These are phyloP conservation scores for Murraya paniculata DNA, from an alignment of 345 rosid genomes.

Conservation along the genomic window DNA sequence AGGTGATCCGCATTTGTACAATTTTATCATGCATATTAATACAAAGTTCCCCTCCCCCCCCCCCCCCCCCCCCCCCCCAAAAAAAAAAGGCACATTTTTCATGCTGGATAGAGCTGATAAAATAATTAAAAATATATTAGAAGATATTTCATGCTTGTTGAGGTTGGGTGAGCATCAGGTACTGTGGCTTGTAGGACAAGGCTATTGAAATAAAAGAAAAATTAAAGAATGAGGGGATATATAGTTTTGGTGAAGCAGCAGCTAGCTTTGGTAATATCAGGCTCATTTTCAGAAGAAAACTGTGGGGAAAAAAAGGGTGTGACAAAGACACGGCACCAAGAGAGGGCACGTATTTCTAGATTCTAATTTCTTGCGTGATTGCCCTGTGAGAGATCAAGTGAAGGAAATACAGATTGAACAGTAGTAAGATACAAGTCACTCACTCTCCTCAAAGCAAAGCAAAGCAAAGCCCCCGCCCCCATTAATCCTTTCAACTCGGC, in stretches of 20 bases:
- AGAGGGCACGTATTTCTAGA: neutral
- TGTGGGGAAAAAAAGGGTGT: neutral
- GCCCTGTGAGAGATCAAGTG: neutral
- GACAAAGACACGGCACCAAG: conserved; percentile 11
- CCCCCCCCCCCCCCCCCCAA: too few relatives aligned
- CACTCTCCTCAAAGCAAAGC: neutral
- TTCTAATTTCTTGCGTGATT: neutral
- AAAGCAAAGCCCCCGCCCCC: neutral
- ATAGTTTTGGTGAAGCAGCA: neutral
- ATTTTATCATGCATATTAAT: too few relatives aligned
- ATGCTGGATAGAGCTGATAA: neutral
- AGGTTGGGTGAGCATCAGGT: neutral
- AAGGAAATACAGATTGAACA: neutral
- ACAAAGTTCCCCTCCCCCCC: too few relatives aligned
- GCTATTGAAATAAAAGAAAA: neutral
- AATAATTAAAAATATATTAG: neutral
- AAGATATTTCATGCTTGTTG: neutral
- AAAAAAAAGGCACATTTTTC: neutral
- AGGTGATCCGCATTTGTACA: neutral
- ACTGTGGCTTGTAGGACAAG: conserved; percentile 1
- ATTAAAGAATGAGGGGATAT: neutral
- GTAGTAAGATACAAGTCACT: neutral
- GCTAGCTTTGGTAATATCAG: neutral
- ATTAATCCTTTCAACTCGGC: neutral
- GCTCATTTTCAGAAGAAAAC: neutral